Percentiles rank a stretch among this genome's conserved stretches.
Conservation (phyloP, 352 stramenopile species). For the Phytopythium oedochilum region DNA sequence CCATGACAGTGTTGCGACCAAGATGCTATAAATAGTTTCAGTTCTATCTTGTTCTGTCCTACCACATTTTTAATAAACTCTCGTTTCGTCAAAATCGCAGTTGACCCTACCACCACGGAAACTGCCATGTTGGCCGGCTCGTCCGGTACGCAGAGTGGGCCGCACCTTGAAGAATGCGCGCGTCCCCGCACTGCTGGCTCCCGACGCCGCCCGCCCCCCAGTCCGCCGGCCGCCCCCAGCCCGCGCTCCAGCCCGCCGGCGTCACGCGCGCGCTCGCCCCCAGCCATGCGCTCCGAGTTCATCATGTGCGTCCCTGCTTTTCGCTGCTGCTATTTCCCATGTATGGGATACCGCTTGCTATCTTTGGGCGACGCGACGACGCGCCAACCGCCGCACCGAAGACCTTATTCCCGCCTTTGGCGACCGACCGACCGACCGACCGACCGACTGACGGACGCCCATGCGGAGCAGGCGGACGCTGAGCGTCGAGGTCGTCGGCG, state of each 20-base stretch:
- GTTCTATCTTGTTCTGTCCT: too few relatives aligned
- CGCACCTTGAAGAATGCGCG: slow-evolving; percentile 7
- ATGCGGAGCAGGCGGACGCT: slow-evolving; percentile 36
- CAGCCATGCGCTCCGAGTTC: too few relatives aligned
- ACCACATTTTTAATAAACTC: too few relatives aligned
- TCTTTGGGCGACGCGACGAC: neutral
- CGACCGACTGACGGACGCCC: neutral
- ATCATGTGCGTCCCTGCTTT: slow-evolving; percentile 17
- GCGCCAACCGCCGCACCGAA: slow-evolving; percentile 2
- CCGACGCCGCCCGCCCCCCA: neutral
- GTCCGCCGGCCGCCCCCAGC: neutral
- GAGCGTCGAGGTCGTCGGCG: slow-evolving; percentile 64
- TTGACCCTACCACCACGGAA: too few relatives aligned
- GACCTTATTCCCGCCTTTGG: neutral
- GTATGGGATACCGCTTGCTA: too few relatives aligned
- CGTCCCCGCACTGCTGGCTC: too few relatives aligned
- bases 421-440: neutral
- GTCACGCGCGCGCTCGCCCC: slow-evolving; percentile 2
- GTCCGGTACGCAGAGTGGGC: neutral
- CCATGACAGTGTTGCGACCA: too few relatives aligned
- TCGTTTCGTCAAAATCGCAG: too few relatives aligned
- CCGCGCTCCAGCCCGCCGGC: slow-evolving; percentile 1
- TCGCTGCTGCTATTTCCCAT: neutral
- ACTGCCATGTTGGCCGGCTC: too few relatives aligned
- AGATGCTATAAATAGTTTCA: too few relatives aligned